A percentile compares a stretch with the other conserved stretches of the same genome.
These are phyloP conservation scores for Leonotis leonurus DNA, from an alignment of 257 asterid genomes.

Conservation along the genomic window DNA sequence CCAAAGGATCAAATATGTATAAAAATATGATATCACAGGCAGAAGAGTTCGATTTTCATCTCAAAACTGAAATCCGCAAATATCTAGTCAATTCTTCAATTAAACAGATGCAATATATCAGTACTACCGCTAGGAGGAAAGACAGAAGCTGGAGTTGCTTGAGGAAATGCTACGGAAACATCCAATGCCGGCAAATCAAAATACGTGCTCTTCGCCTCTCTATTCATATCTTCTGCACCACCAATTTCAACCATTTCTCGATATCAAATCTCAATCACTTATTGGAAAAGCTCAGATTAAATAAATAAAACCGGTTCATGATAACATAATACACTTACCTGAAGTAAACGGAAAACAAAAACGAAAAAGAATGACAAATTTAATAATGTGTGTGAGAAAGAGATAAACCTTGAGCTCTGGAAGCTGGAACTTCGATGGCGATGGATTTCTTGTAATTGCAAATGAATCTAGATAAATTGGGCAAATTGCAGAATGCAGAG, in stretches of 20 bases:
- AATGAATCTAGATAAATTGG: neutral
- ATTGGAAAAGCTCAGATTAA: neutral
- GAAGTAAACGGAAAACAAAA: neutral
- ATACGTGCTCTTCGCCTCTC: slow-evolving; percentile 56
- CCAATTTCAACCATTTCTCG: neutral
- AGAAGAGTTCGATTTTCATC: neutral
- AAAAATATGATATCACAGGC: neutral
- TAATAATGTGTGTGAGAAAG: too few species aligned
- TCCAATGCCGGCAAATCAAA: slow-evolving; percentile 75
- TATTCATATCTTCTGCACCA: slow-evolving; percentile 44
- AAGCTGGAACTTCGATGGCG: slow-evolving; percentile 43
- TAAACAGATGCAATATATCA: neutral
- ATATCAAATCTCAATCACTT: slow-evolving; percentile 9
- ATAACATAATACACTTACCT: neutral
- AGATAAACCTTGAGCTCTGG: slow-evolving; percentile 47
- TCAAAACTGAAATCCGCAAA: neutral
- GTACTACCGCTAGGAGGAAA: slow-evolving; percentile 78
- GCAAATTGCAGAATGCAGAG: neutral
- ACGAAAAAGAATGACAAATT: neutral
- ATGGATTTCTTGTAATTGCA: neutral
- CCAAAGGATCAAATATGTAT: too few species aligned
- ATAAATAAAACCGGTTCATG: neutral
- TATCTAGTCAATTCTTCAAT: neutral
- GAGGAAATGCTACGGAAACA: slow-evolving; percentile 82
- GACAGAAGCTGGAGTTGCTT: slow-evolving; percentile 89